Evolutionary conservation across 805 yeast species (phyloP).

Genomic region (Allodekkera sacchari): DNA sequence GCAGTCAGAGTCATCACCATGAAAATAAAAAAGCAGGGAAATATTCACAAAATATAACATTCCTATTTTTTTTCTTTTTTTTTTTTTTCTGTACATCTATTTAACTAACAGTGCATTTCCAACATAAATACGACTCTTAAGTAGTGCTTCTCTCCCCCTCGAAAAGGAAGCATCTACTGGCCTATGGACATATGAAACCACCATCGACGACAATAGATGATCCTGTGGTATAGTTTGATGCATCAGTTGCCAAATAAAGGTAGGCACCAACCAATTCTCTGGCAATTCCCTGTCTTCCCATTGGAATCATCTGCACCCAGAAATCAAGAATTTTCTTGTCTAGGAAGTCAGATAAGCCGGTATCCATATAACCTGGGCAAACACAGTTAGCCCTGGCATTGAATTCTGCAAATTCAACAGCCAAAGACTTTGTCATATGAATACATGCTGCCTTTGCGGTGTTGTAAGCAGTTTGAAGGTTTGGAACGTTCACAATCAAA

Average conservation of each 20-base stretch:
- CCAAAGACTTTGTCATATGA: constrained; percentile 39
- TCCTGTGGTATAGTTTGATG: constrained; percentile 43
- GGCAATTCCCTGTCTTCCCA: constrained; percentile 45
- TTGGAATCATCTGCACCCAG: constrained; percentile 30
- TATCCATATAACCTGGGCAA: constrained; percentile 45
- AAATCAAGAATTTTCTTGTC: constrained; percentile 18
- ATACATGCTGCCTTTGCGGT: constrained; percentile 44
- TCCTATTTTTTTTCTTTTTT: too few relatives aligned
- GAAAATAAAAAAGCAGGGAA: too few relatives aligned
- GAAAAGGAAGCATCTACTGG: too few relatives aligned
- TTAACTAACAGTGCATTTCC: too few relatives aligned
- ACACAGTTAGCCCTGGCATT: constrained; percentile 43
- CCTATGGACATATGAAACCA: constrained; percentile 30
- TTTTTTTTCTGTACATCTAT: too few relatives aligned
- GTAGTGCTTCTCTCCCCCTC: too few relatives aligned
- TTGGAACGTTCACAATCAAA: constrained; percentile 45
- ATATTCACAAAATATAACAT: too few relatives aligned
- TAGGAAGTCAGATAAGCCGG: constrained; percentile 32
- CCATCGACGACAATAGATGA: constrained; percentile 46
- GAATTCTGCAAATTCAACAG: constrained; percentile 40
- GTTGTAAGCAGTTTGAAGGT: constrained; percentile 42
- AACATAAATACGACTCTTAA: too few relatives aligned
- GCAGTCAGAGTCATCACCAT: too few relatives aligned
- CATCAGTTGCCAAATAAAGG: constrained; percentile 43
- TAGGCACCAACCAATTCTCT: constrained; percentile 46